A percentile compares a stretch with the other conserved stretches of the same genome.
These are phyloP conservation scores for Corymbia calophylla DNA, from an alignment of 441 rosid species.

Conservation along the genomic window DNA sequence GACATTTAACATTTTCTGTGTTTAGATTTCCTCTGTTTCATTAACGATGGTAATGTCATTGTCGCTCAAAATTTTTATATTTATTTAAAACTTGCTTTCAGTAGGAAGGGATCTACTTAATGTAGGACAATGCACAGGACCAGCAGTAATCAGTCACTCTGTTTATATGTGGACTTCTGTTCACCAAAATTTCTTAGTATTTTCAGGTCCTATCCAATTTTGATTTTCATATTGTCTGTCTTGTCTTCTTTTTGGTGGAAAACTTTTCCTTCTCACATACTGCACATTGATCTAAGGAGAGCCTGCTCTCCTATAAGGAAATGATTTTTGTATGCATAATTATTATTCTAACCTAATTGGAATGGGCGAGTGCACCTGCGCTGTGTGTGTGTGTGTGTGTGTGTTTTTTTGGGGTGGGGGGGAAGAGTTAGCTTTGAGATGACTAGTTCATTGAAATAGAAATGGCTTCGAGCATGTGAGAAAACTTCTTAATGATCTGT, in stretches of 20 bases:
- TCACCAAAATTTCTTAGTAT: not conserved
- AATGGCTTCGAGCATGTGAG: not conserved
- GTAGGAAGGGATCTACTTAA: not conserved
- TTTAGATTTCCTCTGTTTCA: not conserved
- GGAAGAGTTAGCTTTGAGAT: too few relatives aligned
- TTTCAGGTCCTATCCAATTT: not conserved
- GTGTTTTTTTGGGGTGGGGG: not conserved
- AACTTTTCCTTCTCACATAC: not conserved
- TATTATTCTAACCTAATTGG: not conserved
- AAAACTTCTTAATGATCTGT: not conserved
- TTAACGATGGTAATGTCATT: not conserved
- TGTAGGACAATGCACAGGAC: not conserved
- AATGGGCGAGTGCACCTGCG: not conserved
- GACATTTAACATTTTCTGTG: not conserved
- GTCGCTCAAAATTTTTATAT: not conserved
- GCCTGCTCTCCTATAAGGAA: not conserved
- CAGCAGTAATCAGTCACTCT: not conserved
- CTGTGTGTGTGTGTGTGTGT: not conserved
- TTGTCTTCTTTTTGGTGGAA: not conserved
- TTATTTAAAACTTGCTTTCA: not conserved
- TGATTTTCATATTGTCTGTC: not conserved
- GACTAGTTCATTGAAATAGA: not conserved
- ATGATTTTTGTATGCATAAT: not conserved
- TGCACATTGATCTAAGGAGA: not conserved
- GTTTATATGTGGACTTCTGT: not conserved